Evolutionary conservation across 192 early-diverging fungal genomes (phyloP).

Genomic region (Pilobolus umbonatus): DNA sequence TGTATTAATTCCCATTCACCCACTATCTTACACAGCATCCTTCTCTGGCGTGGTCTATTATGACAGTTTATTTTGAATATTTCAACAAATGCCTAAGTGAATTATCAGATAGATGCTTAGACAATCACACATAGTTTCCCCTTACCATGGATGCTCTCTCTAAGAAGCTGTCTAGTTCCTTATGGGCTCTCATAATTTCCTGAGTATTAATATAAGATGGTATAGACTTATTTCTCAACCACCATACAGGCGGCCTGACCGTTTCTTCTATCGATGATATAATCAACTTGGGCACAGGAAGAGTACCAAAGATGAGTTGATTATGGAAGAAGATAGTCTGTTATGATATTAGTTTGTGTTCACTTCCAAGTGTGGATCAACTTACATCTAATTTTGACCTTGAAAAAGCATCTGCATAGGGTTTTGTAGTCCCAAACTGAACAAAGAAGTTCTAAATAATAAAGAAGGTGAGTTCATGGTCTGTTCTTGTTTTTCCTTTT

Average conservation of each 20-base stretch:
- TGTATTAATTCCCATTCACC: conserved; percentile 56
- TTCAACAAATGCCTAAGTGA: conserved; percentile 45
- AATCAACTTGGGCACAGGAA: conserved; percentile 16
- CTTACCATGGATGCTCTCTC: conserved; percentile 24
- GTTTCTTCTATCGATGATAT: conserved; percentile 14
- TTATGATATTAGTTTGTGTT: background rate
- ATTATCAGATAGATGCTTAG: background rate
- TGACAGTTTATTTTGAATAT: conserved; percentile 49
- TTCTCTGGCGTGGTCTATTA: conserved; percentile 57
- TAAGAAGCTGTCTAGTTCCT: conserved; percentile 7
- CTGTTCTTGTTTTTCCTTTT: background rate
- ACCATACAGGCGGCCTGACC: conserved; percentile 24
- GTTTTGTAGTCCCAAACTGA: conserved; percentile 38
- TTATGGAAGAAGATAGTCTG: conserved; percentile 42
- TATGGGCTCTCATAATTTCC: conserved; percentile 2
- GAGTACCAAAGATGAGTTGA: conserved; percentile 33
- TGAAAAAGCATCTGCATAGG: conserved; percentile 48
- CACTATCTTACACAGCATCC: conserved; percentile 54
- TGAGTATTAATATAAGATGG: background rate
- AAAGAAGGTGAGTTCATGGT: background rate
- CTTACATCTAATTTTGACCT: conserved; percentile 43
- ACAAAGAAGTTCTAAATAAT: conserved; percentile 46
- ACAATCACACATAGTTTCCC: background rate
- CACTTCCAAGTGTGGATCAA: background rate
- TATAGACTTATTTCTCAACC: conserved; percentile 11